Base-by-base conservation (phyloP, 768 basidiomycete genomes). In the Ephemerocybe angulata region DNA sequence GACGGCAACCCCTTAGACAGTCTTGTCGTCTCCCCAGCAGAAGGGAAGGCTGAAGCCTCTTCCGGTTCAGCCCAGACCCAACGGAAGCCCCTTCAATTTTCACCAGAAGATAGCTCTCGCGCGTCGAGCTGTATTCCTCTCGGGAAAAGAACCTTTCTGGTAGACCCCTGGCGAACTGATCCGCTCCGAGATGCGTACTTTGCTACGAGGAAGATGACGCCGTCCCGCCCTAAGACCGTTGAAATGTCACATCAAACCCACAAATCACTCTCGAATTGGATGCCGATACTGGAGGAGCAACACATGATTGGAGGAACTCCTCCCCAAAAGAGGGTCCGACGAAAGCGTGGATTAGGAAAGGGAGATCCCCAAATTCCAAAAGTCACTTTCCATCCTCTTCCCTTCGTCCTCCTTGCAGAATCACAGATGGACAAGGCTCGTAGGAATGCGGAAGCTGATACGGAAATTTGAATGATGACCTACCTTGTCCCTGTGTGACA, bases 1-100 rank as follows among this genome's bases (percentile, higher is more conserved):
- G 21, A 46, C 37, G 55, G 55, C 21, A n/a, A 37, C 6, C 49
- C 55, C 15, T 27, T 51, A 29, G 55, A 56, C 27, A 51, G 40
- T 21, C 50, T 56, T 2, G 55, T 56, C 12, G 31, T 56, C 1
- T 50, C 40, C 7, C 35, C 53, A 8, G 4, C 11, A 12, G 15
- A 8, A 10, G 11, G 5, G 24, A 42, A 25, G 13, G 35, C 7
- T 19, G 44, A 28, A 24, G 7, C n/a, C 38, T 13, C 38, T 6
- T 6, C 15, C 10, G 47, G 49, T 12, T 12, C 24, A 15, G 12
- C 21, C n/a, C 30, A 29, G 25, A 42, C 35, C 7, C n/a, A 28
- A 29, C 17, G 28, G 37, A 50, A 35, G 24, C 55, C 55, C 24
- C 48, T 56, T 17, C 27, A 25, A 28, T 56, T 56, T 40, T 21